Conservation (phyloP, 768 basidiomycete species). For the Boletus tomentosulus region DNA sequence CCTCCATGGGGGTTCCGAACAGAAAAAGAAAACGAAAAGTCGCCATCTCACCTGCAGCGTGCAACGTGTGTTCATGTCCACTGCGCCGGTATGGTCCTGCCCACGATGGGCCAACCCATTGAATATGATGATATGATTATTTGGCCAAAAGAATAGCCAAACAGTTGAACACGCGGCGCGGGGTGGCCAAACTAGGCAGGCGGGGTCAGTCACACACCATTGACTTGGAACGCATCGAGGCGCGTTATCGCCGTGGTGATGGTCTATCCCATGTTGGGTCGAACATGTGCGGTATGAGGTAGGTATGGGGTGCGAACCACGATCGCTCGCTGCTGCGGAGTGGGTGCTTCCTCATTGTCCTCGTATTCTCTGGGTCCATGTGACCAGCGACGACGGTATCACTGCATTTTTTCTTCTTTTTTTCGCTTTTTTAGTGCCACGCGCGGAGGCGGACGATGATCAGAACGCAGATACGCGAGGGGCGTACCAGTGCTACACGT, state of each 20-base stretch:
- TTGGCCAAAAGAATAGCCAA: neutral
- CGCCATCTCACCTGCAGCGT: conserved; percentile 8
- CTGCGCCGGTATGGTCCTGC: conserved; percentile 11
- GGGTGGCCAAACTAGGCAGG: neutral
- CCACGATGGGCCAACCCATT: conserved; percentile 3
- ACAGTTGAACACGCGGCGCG: neutral
- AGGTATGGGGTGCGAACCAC: neutral
- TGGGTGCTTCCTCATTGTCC: neutral
- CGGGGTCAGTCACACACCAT: neutral
- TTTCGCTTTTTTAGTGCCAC: neutral
- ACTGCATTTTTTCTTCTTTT: neutral
- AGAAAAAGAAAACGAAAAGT: neutral
- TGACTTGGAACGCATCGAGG: neutral
- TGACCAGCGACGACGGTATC: neutral
- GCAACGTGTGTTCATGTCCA: conserved; percentile 6
- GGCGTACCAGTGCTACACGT: neutral
- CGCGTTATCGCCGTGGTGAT: neutral
- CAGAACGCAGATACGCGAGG: neutral
- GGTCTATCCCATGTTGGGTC: neutral
- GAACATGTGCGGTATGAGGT: neutral
- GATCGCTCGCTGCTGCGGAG: neutral
- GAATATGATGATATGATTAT: neutral
- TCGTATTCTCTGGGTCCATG: neutral
- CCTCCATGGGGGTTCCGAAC: neutral
- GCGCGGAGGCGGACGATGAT: neutral